These are phyloP conservation scores for Lentinula aciculospora DNA, from an alignment of 768 basidiomycete species.

Conservation along the genomic window DNA sequence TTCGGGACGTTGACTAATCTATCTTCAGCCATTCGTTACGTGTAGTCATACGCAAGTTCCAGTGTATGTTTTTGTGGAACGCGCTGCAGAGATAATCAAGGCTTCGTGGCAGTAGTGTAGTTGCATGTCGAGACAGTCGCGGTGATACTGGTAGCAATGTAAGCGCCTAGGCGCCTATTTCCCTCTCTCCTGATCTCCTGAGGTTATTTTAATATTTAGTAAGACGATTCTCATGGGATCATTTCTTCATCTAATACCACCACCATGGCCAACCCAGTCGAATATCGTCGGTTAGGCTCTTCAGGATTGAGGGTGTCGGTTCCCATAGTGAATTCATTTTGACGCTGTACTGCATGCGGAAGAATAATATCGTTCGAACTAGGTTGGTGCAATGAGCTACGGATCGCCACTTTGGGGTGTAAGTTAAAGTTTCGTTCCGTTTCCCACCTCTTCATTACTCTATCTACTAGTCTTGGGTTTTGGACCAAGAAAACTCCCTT, in stretches of 20 bases:
- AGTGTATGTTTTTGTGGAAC: slow-evolving; percentile 8
- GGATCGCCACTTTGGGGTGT: slow-evolving; percentile 15
- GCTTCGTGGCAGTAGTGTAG: not conserved
- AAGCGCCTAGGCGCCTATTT: no score
- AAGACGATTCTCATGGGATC: not conserved
- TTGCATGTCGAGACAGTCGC: not conserved
- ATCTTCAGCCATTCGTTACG: not conserved
- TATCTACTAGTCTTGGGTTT: slow-evolving; percentile 37
- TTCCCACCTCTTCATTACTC: no score
- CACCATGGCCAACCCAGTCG: not conserved
- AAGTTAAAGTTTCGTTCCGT: not conserved
- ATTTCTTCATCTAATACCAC: not conserved
- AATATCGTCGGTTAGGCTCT: not conserved
- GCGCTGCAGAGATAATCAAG: slow-evolving; percentile 1
- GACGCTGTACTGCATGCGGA: no score
- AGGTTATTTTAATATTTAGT: not conserved
- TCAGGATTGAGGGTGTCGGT: slow-evolving; percentile 6
- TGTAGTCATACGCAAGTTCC: slow-evolving; percentile 9
- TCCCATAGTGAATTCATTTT: not conserved
- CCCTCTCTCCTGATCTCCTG: no score
- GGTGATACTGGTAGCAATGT: no score
- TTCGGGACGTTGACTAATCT: not conserved
- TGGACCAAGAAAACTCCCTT: slow-evolving; percentile 38
- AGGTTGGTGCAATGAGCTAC: slow-evolving; percentile 21
- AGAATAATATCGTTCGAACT: not conserved